phyloP scores from a whole-genome alignment of 169 alveolate species.

The Babesia caballi region DNA sequence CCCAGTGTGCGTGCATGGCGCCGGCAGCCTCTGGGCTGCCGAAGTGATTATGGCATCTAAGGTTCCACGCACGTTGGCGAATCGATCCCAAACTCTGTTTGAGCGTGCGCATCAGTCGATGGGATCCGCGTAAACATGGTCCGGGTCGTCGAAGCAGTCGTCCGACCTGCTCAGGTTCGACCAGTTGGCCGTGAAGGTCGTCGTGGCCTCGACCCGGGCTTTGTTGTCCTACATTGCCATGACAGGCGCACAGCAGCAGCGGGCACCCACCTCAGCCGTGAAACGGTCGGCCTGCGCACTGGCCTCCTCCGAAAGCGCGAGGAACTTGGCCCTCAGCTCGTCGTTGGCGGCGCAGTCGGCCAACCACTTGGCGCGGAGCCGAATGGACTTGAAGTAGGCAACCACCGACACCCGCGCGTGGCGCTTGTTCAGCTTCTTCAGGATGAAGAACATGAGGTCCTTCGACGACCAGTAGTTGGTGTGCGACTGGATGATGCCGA shows the following conservation, averaged over 20 bases:
- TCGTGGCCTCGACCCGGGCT: constrained; percentile 5
- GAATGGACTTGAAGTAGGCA: constrained; percentile 31
- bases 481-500: constrained; percentile 82
- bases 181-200: constrained; percentile 1
- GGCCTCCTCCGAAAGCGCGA: constrained; percentile 54
- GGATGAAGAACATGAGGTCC: constrained; percentile 78
- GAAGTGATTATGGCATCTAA: no score
- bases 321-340: constrained; percentile 26
- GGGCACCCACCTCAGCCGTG: constrained; percentile 32
- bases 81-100: no score
- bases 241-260: neutral
- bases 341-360: constrained; percentile 40
- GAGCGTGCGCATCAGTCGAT: neutral
- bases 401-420: constrained; percentile 42
- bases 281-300: constrained; percentile 23
- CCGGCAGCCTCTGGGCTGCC: no score
- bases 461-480: constrained; percentile 79
- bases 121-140: neutral
- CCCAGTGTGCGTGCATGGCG: no score
- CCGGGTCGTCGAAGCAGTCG: neutral
- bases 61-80: no score
- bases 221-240: neutral
- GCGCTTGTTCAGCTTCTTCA: constrained; percentile 23
- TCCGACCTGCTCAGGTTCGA: constrained; percentile 11
- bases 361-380: constrained; percentile 35